These are phyloP conservation scores for Suillus clintonianus DNA, from an alignment of 768 basidiomycete genomes.

Conservation along the genomic window DNA sequence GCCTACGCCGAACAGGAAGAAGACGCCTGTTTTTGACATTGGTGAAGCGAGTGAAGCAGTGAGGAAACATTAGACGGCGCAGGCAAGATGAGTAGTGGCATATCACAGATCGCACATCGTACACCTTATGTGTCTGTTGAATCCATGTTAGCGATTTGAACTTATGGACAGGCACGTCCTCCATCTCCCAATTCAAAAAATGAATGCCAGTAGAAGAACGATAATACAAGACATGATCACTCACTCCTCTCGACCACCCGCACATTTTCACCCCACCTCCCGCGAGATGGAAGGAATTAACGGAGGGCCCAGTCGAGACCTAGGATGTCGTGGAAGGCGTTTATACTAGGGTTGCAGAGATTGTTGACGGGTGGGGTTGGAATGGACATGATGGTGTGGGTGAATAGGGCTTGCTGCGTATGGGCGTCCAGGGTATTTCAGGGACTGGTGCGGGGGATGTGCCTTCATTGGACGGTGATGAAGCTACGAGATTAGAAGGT, in stretches of 20 bases:
- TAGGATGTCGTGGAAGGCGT: slow-evolving; percentile 63
- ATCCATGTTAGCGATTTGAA: neutral
- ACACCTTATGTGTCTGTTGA: slow-evolving; percentile 68
- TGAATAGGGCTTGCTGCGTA: neutral
- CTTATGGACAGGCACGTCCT: too few species aligned
- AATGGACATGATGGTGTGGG: slow-evolving; percentile 18
- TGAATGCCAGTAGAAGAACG: too few species aligned
- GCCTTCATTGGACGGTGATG: too few species aligned
- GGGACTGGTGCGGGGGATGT: too few species aligned
- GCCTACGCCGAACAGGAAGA: slow-evolving; percentile 93
- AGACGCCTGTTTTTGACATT: slow-evolving; percentile 59
- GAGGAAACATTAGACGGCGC: too few species aligned
- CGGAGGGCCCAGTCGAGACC: slow-evolving; percentile 64
- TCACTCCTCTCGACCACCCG: slow-evolving; percentile 52
- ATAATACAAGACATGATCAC: slow-evolving; percentile 20
- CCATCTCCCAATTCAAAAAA: too few species aligned
- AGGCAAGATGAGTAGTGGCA: slow-evolving; percentile 88
- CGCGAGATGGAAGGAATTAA: too few species aligned
- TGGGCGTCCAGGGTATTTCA: neutral
- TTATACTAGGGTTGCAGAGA: slow-evolving; percentile 47
- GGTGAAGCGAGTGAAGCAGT: too few species aligned
- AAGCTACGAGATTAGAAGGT: too few species aligned
- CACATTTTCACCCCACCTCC: slow-evolving; percentile 64
- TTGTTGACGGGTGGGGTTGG: slow-evolving; percentile 31
- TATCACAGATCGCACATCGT: slow-evolving; percentile 81